These are phyloP conservation scores for Trichosanthes truncata DNA, from an alignment of 306 rosid species.

Conservation along the genomic window DNA sequence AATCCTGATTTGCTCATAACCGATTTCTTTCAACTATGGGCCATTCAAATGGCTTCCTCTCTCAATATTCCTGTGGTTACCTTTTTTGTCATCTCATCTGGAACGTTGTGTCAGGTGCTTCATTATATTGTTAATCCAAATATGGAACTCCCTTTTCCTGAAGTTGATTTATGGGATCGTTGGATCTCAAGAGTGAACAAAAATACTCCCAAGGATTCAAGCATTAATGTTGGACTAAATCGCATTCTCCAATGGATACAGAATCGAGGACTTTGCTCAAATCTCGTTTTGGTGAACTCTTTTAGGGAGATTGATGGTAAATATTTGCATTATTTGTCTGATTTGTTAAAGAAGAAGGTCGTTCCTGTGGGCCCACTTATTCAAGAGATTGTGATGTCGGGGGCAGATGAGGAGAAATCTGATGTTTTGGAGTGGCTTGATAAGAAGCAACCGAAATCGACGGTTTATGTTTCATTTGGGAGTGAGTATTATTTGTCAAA, in stretches of 20 bases:
- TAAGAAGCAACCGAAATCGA: slow-evolving; percentile 2
- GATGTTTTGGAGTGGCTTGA: slow-evolving; percentile 2
- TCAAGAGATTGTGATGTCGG: no score
- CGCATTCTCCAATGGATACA: not conserved
- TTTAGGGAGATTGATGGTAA: slow-evolving; percentile 2
- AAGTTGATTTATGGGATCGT: not conserved
- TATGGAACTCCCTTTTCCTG: slow-evolving; percentile 1
- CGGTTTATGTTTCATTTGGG: slow-evolving; percentile 19
- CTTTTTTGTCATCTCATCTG: no score
- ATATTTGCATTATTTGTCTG: slow-evolving; percentile 9
- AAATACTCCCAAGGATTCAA: not conserved
- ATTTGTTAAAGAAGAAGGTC: not conserved
- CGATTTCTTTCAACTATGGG: slow-evolving; percentile 24
- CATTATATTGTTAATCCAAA: no score
- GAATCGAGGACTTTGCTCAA: not conserved
- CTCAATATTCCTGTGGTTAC: no score
- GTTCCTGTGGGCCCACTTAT: slow-evolving; percentile 12
- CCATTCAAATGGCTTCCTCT: not conserved
- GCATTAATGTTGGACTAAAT: no score
- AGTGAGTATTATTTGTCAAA: slow-evolving; percentile 16
- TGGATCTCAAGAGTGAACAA: not conserved
- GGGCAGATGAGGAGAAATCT: not conserved
- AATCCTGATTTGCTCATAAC: slow-evolving; percentile 16
- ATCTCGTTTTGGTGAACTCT: not conserved
- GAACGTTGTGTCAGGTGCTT: no score